A percentile compares a stretch with the other conserved stretches of the same genome.
Conservation (phyloP, 352 stramenopile species). For the Phytophthora capsici region DNA sequence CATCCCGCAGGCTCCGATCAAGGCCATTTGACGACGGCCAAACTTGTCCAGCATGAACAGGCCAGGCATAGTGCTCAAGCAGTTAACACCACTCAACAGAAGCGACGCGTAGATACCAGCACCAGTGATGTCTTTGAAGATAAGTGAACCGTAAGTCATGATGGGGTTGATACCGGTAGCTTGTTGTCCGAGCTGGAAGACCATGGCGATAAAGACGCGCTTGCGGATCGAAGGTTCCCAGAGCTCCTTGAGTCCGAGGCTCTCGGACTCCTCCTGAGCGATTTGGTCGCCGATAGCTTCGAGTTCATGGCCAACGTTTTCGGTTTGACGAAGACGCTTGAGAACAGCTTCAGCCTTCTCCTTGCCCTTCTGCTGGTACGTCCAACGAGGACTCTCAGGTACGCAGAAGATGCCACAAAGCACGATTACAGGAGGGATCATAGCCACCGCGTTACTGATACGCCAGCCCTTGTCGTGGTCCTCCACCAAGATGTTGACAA, state of each 20-base stretch:
- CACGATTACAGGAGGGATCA: slow-evolving; percentile 46
- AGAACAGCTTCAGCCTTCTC: slow-evolving; percentile 44
- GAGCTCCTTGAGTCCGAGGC: slow-evolving; percentile 29
- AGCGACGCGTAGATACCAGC: slow-evolving; percentile 34
- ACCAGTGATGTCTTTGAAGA: slow-evolving; percentile 44
- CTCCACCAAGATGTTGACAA: slow-evolving; percentile 43
- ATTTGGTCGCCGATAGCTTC: slow-evolving; percentile 46
- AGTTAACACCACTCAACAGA: slow-evolving; percentile 37
- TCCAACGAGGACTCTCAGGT: slow-evolving; percentile 38
- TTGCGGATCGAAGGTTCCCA: slow-evolving; percentile 29
- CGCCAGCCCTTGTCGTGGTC: slow-evolving; percentile 38
- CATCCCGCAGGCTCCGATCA: slow-evolving; percentile 45
- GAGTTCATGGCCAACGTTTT: slow-evolving; percentile 41
- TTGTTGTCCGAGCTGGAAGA: slow-evolving; percentile 50
- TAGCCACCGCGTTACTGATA: slow-evolving; percentile 43
- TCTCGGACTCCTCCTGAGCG: slow-evolving; percentile 24
- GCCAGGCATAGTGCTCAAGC: slow-evolving; percentile 30
- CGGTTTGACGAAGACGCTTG: slow-evolving; percentile 38
- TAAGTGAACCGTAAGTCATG: slow-evolving; percentile 37
- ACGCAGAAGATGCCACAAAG: slow-evolving; percentile 41
- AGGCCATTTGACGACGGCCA: slow-evolving; percentile 36
- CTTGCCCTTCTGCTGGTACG: slow-evolving; percentile 33
- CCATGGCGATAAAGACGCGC: slow-evolving; percentile 39
- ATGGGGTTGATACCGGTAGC: slow-evolving; percentile 44
- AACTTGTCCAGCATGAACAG: slow-evolving; percentile 34